These are phyloP conservation scores for Scedosporium minutisporum DNA, from an alignment of 2,329 filamentous ascomycete genomes.

Conservation along the genomic window DNA sequence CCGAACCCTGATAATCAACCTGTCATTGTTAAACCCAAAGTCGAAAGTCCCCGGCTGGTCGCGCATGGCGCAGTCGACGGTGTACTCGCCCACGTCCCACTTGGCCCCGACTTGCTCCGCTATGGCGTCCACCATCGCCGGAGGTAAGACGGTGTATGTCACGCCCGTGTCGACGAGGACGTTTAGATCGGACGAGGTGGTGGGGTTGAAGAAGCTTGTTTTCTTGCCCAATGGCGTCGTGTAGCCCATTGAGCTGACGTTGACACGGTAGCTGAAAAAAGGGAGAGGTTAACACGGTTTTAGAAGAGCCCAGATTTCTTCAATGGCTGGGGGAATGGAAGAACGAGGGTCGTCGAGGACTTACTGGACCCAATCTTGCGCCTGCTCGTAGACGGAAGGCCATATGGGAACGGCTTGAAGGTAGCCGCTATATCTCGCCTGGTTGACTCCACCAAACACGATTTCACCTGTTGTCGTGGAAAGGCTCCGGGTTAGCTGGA, in stretches of 20 bases:
- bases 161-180: conserved; percentile 45
- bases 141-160: conserved; percentile 37
- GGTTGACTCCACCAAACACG: conserved; percentile 37
- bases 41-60: conserved; percentile 29
- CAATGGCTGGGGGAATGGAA: background rate
- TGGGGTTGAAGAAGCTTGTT: conserved; percentile 33
- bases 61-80: conserved; percentile 31
- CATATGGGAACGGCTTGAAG: conserved; percentile 22
- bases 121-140: conserved; percentile 30
- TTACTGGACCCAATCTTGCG: conserved; percentile 22
- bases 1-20: conserved; percentile 27
- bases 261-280: conserved; percentile 23
- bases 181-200: conserved; percentile 31
- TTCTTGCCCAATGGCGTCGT: conserved; percentile 20
- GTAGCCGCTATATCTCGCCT: conserved; percentile 20
- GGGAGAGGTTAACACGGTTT: background rate
- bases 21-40: conserved; percentile 35
- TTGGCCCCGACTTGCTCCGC: conserved; percentile 30
- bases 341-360: background rate
- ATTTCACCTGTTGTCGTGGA: conserved; percentile 19
- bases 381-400: conserved; percentile 23
- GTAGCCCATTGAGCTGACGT: conserved; percentile 25
- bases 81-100: conserved; percentile 27
- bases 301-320: background rate
- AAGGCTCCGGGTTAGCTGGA: too few relatives aligned